Evolutionary conservation across 1,139 yeast genomes (phyloP).

Genomic region (Sugiyamaella japonica): DNA sequence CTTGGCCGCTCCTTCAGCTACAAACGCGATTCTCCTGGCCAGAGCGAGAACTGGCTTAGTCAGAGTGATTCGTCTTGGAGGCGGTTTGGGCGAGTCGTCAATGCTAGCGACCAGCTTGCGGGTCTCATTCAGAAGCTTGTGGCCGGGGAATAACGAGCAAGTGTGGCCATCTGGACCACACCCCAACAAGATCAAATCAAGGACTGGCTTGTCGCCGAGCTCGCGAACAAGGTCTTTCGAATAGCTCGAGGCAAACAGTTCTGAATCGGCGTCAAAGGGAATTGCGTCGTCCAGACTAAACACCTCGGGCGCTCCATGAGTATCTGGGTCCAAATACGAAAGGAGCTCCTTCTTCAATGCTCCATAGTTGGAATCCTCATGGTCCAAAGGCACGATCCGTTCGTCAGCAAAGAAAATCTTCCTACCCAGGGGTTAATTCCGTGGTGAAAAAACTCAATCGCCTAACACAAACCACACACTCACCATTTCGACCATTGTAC

Average conservation of each 20-base stretch:
- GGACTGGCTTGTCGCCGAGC: constrained; percentile 36
- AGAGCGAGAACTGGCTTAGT: constrained; percentile 62
- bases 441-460: no score
- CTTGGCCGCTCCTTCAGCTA: constrained; percentile 87
- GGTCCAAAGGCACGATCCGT: constrained; percentile 65
- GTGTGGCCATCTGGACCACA: constrained; percentile 86
- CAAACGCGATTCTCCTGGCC: constrained; percentile 67
- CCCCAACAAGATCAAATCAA: constrained; percentile 66
- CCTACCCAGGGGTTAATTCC: constrained; percentile 16
- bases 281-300: constrained; percentile 47
- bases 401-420: constrained; percentile 70
- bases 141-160: constrained; percentile 68
- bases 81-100: constrained; percentile 72
- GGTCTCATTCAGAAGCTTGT: constrained; percentile 36
- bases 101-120: constrained; percentile 44
- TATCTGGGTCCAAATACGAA: constrained; percentile 35
- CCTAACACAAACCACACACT: not conserved
- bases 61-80: constrained; percentile 72
- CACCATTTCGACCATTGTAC: constrained; percentile 68
- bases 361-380: constrained; percentile 69
- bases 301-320: constrained; percentile 57
- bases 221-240: constrained; percentile 47
- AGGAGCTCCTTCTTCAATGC: constrained; percentile 60
- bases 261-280: constrained; percentile 41
- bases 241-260: constrained; percentile 56